These are phyloP conservation scores for Neurospora discreta DNA, from an alignment of 495 filamentous ascomycete species.

Conservation along the genomic window DNA sequence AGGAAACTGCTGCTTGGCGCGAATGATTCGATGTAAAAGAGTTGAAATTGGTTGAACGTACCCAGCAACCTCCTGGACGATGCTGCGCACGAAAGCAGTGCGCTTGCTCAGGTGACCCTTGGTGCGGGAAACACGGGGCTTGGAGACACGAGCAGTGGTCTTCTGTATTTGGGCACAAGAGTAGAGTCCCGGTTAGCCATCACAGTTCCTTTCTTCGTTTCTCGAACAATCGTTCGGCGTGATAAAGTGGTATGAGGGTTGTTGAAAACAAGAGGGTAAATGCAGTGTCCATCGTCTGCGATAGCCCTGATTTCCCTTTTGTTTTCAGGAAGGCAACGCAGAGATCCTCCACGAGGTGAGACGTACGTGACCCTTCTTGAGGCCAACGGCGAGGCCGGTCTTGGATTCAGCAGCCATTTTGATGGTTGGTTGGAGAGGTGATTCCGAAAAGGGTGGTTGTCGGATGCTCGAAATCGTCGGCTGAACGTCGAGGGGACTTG, in stretches of 20 bases:
- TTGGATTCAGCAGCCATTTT: constrained; percentile 36
- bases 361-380: constrained; percentile 84
- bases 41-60: constrained; percentile 30
- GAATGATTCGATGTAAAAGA: neutral
- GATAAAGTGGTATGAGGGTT: neutral
- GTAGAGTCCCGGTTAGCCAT: constrained; percentile 31
- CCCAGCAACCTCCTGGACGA: constrained; percentile 92
- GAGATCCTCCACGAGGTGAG: constrained; percentile 57
- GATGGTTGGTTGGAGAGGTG: constrained; percentile 1
- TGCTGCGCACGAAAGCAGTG: constrained; percentile 80
- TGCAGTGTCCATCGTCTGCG: constrained; percentile 18
- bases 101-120: constrained; percentile 89
- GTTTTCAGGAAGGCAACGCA: constrained; percentile 27
- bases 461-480: constrained; percentile 7
- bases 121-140: constrained; percentile 75
- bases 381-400: constrained; percentile 66
- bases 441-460: constrained; percentile 12
- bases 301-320: constrained; percentile 2
- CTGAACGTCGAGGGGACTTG: constrained; percentile 14
- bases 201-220: constrained; percentile 3
- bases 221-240: neutral
- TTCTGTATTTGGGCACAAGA: constrained; percentile 51
- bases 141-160: constrained; percentile 77
- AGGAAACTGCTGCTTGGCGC: neutral
- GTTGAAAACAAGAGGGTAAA: constrained; percentile 6